phyloP scores from a whole-genome alignment of 2,329 filamentous ascomycete species.

The Aureobasidium sp. region DNA sequence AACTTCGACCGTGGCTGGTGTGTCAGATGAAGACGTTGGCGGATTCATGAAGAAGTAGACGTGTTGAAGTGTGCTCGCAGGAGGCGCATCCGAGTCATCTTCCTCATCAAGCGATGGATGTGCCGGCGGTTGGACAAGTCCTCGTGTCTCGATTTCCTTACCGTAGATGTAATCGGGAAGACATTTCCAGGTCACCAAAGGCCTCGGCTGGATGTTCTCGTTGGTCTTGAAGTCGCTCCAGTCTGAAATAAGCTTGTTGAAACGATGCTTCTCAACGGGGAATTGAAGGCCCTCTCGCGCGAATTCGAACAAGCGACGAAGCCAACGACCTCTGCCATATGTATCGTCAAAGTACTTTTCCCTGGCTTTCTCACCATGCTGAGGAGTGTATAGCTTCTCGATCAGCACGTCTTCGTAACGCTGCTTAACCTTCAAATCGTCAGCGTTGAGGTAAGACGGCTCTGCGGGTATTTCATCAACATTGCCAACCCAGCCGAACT shows the following conservation, averaged over 20 bases:
- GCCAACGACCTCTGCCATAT: constrained; percentile 2
- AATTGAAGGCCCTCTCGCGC: neutral
- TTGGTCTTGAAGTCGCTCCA: neutral
- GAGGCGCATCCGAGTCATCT: neutral
- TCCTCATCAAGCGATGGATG: too few relatives aligned
- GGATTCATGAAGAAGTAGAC: neutral
- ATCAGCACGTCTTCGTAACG: neutral
- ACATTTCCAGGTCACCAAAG: neutral
- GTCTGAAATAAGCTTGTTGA: neutral
- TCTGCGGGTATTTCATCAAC: neutral
- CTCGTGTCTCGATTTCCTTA: neutral
- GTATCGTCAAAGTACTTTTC: neutral
- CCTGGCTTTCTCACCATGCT: neutral
- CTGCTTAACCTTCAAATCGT: neutral
- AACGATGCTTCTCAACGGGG: neutral
- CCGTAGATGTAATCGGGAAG: neutral
- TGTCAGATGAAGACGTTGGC: neutral
- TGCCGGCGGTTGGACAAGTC: neutral
- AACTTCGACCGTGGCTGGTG: neutral
- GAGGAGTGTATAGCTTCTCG: neutral
- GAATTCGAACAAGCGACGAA: neutral
- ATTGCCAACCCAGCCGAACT: neutral
- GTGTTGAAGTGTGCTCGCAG: neutral
- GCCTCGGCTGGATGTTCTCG: neutral
- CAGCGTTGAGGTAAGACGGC: neutral